Conservation (phyloP, 768 basidiomycete genomes). For the Xerocomellus dryophilus region DNA sequence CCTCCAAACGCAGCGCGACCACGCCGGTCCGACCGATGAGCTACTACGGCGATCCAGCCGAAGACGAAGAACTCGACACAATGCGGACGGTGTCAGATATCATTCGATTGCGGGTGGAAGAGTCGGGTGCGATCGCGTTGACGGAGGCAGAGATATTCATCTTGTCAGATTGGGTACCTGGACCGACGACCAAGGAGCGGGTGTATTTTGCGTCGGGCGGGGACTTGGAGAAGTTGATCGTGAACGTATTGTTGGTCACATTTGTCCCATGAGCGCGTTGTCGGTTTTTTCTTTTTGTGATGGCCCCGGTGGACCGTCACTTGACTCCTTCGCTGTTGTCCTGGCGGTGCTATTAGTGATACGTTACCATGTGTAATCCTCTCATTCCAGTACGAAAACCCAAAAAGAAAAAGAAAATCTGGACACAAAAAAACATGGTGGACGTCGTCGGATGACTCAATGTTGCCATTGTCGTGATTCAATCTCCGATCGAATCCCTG, state of each 20-base stretch:
- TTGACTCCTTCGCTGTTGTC: neutral
- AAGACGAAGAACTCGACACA: constrained; percentile 35
- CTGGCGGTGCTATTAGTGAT: constrained; percentile 2
- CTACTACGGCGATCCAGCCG: constrained; percentile 39
- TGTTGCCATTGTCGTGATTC: neutral
- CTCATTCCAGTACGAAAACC: neutral
- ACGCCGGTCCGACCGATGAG: constrained; percentile 42
- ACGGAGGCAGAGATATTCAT: constrained; percentile 60
- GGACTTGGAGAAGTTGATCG: constrained; percentile 67
- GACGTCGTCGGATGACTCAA: neutral
- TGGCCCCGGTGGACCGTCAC: constrained; percentile 4
- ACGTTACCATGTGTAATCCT: constrained; percentile 14
- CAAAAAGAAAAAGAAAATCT: constrained; percentile 9
- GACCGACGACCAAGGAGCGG: constrained; percentile 56
- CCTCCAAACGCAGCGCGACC: constrained; percentile 27
- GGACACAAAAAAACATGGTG: neutral
- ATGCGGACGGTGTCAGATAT: constrained; percentile 30
- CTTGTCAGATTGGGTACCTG: constrained; percentile 51
- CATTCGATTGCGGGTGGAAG: constrained; percentile 56
- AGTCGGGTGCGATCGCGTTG: constrained; percentile 65
- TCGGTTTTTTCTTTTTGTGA: neutral
- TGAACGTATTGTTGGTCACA: constrained; percentile 71
- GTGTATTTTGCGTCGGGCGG: constrained; percentile 67
- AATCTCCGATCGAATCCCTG: neutral
- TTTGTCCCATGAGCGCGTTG: constrained; percentile 51